Conservation (phyloP, 208 protist genomes). For the Trypanosoma platydactyli region DNA sequence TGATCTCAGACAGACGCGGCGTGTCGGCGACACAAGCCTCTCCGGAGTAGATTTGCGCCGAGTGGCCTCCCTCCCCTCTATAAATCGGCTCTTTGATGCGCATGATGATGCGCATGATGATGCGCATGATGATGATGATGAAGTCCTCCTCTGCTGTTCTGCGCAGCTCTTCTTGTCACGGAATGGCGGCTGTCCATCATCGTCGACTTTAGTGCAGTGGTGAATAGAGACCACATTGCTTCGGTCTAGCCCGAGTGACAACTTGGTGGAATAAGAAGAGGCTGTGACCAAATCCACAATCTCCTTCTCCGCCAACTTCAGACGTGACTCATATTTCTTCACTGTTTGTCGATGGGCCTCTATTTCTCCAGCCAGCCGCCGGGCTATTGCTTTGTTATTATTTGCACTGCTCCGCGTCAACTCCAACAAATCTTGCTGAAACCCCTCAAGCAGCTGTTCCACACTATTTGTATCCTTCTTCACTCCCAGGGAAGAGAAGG, state of each 20-base stretch:
- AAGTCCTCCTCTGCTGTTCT: too few relatives aligned
- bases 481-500: constrained; percentile 4
- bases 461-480: constrained; percentile 30
- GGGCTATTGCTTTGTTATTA: constrained; percentile 50
- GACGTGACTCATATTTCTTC: constrained; percentile 51
- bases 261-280: constrained; percentile 1
- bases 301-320: constrained; percentile 17
- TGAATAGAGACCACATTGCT: background rate
- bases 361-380: constrained; percentile 53
- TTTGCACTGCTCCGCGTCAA: constrained; percentile 30
- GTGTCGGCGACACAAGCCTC: background rate
- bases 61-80: background rate
- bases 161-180: too few relatives aligned
- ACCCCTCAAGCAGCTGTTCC: constrained; percentile 42
- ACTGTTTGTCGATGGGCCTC: constrained; percentile 55
- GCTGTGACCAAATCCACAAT: constrained; percentile 9
- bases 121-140: too few relatives aligned
- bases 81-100: background rate
- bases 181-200: background rate
- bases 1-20: background rate
- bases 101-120: background rate
- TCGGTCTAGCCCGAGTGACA: background rate
- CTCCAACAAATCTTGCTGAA: constrained; percentile 35
- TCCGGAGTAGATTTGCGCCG: constrained; percentile 6
- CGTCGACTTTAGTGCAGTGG: background rate